Conservation (phyloP, 1,284 basidiomycete species). For the Entoloma clypeatum region DNA sequence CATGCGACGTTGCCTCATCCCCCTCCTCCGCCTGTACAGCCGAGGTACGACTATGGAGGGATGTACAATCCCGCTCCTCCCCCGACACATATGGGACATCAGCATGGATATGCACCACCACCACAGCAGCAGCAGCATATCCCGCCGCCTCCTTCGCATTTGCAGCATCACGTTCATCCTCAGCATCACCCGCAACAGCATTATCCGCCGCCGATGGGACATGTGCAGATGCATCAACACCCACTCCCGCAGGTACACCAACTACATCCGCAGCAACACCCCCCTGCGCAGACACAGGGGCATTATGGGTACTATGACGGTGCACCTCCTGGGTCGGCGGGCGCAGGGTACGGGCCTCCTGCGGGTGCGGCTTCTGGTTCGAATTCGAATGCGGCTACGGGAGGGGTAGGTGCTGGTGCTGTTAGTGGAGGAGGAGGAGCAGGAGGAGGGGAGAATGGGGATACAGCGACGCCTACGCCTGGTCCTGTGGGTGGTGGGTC, state of each 20-base stretch:
- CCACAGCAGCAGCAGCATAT: conserved; percentile 10
- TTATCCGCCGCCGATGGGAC: conserved; percentile 11
- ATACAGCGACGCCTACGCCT: no score
- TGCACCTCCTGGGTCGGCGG: no score
- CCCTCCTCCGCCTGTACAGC: conserved; percentile 8
- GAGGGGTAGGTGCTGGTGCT: no score
- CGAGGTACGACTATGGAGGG: conserved; percentile 6
- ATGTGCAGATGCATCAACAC: conserved; percentile 17
- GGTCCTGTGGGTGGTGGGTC: conserved; percentile 12
- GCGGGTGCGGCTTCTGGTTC: no score
- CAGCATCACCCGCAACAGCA: conserved; percentile 19
- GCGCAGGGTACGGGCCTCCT: no score
- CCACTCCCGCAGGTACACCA: conserved; percentile 27
- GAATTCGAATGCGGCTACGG: no score
- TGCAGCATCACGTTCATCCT: conserved; percentile 6
- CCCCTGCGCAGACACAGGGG: no score
- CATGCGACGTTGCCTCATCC: conserved; percentile 13
- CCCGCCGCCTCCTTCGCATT: conserved; percentile 12
- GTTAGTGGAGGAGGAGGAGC: no score
- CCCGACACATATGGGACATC: neutral
- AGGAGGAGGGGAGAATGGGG: no score
- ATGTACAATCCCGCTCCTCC: neutral
- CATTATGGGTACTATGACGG: no score
- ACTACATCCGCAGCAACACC: conserved; percentile 24
- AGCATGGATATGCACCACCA: conserved; percentile 13